phyloP scores from a whole-genome alignment of 2,329 filamentous ascomycete species.

The Grosmannia serpens region DNA sequence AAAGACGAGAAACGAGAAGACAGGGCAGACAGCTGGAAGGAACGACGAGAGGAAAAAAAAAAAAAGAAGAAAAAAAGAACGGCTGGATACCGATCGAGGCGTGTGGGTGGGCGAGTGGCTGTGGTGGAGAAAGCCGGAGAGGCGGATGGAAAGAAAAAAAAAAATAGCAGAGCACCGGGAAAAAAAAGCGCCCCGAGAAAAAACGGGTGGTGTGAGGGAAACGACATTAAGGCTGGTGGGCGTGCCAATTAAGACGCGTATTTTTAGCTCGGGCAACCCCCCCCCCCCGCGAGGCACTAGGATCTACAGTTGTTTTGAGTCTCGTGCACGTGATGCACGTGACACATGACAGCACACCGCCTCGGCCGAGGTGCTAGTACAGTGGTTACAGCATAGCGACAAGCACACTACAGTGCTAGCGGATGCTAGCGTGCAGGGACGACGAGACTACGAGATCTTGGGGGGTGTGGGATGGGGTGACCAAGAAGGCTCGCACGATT shows the following conservation, averaged over 20 bases:
- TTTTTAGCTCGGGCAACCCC: conserved; percentile 1
- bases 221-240: no score
- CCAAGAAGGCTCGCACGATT: not conserved
- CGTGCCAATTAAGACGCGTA: conserved; percentile 9
- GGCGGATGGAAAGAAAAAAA: conserved; percentile 4
- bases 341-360: not conserved
- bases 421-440: not conserved
- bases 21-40: not conserved
- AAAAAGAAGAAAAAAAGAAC: not conserved
- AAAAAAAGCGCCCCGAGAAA: conserved; percentile 5
- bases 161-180: not conserved
- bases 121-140: conserved; percentile 10
- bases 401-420: not conserved
- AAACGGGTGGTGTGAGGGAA: conserved; percentile 1
- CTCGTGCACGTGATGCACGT: not conserved
- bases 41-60: not conserved
- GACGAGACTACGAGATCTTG: not conserved
- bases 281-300: not conserved
- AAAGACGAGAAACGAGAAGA: not conserved
- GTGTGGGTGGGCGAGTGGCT: conserved; percentile 6
- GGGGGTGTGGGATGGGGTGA: not conserved
- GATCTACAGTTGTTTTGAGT: not conserved
- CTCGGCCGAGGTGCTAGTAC: not conserved
- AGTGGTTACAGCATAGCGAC: not conserved
- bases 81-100: not conserved